A percentile compares a stretch with the other conserved stretches of the same genome.
Conservation (phyloP, 345 rosid species). For the Lepidium aucheri region DNA sequence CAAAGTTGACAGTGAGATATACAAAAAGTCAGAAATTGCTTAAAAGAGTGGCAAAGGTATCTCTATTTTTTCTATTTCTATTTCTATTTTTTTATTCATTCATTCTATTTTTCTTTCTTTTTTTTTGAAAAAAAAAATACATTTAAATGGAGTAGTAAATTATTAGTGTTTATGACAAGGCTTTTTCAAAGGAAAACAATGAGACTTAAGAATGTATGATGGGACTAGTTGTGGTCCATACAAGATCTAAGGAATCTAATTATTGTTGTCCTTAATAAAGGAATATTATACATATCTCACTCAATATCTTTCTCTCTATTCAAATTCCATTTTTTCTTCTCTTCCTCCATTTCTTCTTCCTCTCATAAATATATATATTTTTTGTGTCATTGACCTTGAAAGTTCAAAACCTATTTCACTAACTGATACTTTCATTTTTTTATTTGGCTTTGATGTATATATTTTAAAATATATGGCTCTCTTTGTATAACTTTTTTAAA, state of each 20-base stretch:
- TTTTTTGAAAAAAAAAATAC: neutral
- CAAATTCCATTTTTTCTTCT: conserved; percentile 16
- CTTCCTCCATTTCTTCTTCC: neutral
- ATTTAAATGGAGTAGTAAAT: neutral
- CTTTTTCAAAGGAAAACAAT: conserved; percentile 8
- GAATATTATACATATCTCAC: conserved; percentile 18
- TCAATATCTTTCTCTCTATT: conserved; percentile 8
- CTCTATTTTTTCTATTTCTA: neutral
- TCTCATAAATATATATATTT: neutral
- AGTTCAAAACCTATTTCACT: neutral
- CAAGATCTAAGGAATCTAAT: conserved; percentile 34
- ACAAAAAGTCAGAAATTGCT: conserved; percentile 27
- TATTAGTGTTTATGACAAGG: neutral
- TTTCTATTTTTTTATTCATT: neutral
- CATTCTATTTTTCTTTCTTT: neutral
- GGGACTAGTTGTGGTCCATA: conserved; percentile 29
- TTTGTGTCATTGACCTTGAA: neutral
- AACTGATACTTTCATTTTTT: neutral
- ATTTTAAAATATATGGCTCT: neutral
- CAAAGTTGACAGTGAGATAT: neutral
- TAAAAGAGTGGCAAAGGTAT: conserved; percentile 29
- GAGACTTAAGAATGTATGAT: conserved; percentile 26
- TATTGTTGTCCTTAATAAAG: conserved; percentile 21
- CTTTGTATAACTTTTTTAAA: neutral
- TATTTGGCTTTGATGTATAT: no score